These are phyloP conservation scores for Myxozyma lipomycoides DNA, from an alignment of 805 yeast genomes.

Conservation along the genomic window DNA sequence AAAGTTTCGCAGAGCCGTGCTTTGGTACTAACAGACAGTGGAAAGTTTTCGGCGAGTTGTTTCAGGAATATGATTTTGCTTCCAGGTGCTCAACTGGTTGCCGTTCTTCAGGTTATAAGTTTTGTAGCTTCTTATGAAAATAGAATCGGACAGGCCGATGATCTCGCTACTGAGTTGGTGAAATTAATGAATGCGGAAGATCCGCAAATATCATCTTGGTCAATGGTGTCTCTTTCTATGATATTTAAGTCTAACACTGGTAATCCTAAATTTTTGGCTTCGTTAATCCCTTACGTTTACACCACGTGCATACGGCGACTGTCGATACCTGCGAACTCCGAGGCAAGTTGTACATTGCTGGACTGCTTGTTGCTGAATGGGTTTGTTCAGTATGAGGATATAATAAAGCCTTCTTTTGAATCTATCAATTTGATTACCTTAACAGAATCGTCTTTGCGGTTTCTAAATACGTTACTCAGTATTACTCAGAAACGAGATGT, in stretches of 20 bases:
- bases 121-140: slow-evolving; percentile 1
- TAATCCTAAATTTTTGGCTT: too few relatives aligned
- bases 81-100: background rate
- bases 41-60: too few relatives aligned
- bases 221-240: slow-evolving; percentile 4
- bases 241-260: too few relatives aligned
- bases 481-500: background rate
- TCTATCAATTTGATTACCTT: slow-evolving; percentile 9
- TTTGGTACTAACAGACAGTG: too few relatives aligned
- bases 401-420: slow-evolving; percentile 8
- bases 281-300: too few relatives aligned
- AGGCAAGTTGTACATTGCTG: slow-evolving; percentile 13
- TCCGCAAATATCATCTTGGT: slow-evolving; percentile 14
- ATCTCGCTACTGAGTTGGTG: background rate
- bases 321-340: too few relatives aligned
- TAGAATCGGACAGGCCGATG: background rate
- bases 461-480: background rate
- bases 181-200: slow-evolving; percentile 6
- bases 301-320: too few relatives aligned
- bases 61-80: background rate
- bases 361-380: slow-evolving; percentile 1
- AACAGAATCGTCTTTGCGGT: slow-evolving; percentile 8
- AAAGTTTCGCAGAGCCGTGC: too few relatives aligned
- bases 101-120: slow-evolving; percentile 11
- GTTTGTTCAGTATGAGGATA: slow-evolving; percentile 1